phyloP scores from a whole-genome alignment of 2,329 filamentous ascomycete genomes.

The Colletotrichum musae region DNA sequence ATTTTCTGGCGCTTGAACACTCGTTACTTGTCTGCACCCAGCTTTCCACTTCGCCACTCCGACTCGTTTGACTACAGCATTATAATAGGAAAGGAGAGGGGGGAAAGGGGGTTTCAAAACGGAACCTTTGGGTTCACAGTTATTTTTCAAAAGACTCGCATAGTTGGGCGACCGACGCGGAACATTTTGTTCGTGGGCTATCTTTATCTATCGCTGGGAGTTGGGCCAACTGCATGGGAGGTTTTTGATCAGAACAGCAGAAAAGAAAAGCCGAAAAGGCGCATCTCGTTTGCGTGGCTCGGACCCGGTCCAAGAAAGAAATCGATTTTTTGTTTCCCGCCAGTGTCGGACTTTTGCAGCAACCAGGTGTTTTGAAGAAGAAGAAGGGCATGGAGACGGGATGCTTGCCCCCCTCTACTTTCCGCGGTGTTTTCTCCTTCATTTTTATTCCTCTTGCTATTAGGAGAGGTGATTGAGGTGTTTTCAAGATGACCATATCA shows the following conservation, averaged over 20 bases:
- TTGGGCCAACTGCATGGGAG: constrained; percentile 13
- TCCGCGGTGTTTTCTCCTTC: background rate
- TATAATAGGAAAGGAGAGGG: constrained; percentile 26
- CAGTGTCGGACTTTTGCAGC: background rate
- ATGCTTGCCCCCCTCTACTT: too few species aligned
- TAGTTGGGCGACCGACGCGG: constrained; percentile 41
- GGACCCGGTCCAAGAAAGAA: constrained; percentile 5
- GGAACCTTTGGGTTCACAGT: constrained; percentile 21
- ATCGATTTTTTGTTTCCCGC: constrained; percentile 19
- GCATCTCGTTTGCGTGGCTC: background rate
- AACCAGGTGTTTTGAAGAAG: background rate
- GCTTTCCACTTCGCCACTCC: constrained; percentile 24
- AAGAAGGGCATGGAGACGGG: background rate
- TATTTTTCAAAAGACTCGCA: constrained; percentile 36
- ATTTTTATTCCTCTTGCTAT: background rate
- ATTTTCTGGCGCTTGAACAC: constrained; percentile 18
- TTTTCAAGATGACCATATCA: background rate
- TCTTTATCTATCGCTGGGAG: background rate
- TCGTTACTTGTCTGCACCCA: constrained; percentile 34
- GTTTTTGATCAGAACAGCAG: constrained; percentile 18
- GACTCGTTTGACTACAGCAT: constrained; percentile 32
- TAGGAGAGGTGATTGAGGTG: background rate
- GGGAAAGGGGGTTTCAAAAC: constrained; percentile 10
- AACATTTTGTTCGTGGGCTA: constrained; percentile 10
- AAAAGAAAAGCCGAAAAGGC: constrained; percentile 14